Evolutionary conservation across 169 alveolate genomes (phyloP), one percentile per base, ranked within the genome.

Genomic region (Eimeria nieschulzi): DNA sequence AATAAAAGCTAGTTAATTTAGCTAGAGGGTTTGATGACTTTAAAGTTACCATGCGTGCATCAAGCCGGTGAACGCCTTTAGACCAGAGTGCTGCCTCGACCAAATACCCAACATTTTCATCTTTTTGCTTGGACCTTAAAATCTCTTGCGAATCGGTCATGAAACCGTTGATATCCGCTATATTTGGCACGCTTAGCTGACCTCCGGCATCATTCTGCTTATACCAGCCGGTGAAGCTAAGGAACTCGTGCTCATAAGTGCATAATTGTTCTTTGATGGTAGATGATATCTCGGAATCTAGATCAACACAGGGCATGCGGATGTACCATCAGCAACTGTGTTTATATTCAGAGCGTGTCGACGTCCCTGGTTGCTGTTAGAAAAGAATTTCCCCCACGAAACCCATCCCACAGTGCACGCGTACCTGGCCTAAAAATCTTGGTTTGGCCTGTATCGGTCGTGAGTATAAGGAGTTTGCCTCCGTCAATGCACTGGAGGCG

Each of bases 61-160:
- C 88, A 39, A 59, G 19, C 61, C 88, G 59, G 5, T 73, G 88
- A 33, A 82, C 63, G 78, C 88, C 88, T 82, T 61, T 82, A 25
- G 88, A 59, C 88, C 88, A 82, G 61, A 82, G 88, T 23, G 76
- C 72, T 39, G 88, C 88, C 59, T 82, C 88, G 13, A 82, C 26
- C 23, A 82, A 75, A 25, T 59, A 21, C n/a, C 64, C 88, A 82
- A 53, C 88, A 17, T 70, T 82, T 61, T 82, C 78, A 61, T 82
- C 88, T 53, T 59, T 23, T 26, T 82, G 88, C 26, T 39, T 82
- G 10, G 25, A 56, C 64, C 76, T 82, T 33, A 82, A 59, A 61
- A 82, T 17, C 12, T 59, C 54, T 17, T 17, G n/a, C 46, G 88
- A 56, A 61, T 82, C 88, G 25, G 63, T 61, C 25, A 61, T 61